These are phyloP conservation scores for Saccharomycopsis amapae DNA, from an alignment of 805 yeast species.

Conservation along the genomic window DNA sequence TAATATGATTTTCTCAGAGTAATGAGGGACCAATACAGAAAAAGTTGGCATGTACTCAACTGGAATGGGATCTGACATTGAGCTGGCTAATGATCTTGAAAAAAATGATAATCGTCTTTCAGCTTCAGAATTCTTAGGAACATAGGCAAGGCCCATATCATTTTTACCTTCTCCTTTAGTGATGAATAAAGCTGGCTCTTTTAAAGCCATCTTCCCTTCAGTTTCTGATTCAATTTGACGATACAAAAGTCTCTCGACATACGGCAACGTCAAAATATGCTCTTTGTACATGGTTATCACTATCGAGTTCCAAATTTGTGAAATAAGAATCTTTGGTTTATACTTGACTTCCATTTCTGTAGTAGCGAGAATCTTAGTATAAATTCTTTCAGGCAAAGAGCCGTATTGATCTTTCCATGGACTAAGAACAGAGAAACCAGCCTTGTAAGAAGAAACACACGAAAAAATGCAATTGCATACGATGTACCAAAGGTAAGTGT, in stretches of 20 bases:
- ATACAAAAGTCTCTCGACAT: conserved; percentile 58
- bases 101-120: conserved; percentile 99
- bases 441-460: conserved; percentile 93
- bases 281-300: conserved; percentile 76
- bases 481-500: conserved; percentile 98
- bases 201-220: conserved; percentile 96
- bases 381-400: conserved; percentile 95
- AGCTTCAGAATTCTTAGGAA: conserved; percentile 95
- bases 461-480: conserved; percentile 92
- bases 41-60: conserved; percentile 99
- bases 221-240: conserved; percentile 32
- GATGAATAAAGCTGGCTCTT: conserved; percentile 98
- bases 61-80: conserved; percentile 97
- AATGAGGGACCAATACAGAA: conserved; percentile 93
- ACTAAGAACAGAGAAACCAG: conserved; percentile 96
- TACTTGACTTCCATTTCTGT: conserved; percentile 40
- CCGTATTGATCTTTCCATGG: conserved; percentile 99
- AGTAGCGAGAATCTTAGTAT: conserved; percentile 94
- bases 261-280: conserved; percentile 66
- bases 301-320: conserved; percentile 78
- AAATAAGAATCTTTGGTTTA: conserved; percentile 48
- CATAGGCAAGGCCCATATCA: conserved; percentile 71
- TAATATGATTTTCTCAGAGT: conserved; percentile 84
- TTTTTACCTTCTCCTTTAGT: conserved; percentile 89
- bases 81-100: conserved; percentile 97